Evolutionary conservation across 2,329 filamentous ascomycete genomes (phyloP).

Genomic region (Penicillium sp.): DNA sequence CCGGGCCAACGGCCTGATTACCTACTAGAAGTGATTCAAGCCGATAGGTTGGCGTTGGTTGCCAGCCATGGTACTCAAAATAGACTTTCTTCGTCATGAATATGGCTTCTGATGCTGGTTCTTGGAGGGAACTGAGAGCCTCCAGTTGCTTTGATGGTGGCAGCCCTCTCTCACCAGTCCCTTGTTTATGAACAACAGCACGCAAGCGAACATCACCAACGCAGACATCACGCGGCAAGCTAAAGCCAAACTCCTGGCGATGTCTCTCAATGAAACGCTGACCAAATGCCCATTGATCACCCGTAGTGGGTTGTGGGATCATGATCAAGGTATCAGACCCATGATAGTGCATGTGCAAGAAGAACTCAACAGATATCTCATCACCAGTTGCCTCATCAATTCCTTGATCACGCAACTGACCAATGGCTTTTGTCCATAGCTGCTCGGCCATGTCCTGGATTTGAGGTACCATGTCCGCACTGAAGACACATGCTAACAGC

Average conservation of each 20-base stretch:
- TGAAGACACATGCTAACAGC: neutral
- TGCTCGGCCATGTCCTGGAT: slow-evolving; percentile 56
- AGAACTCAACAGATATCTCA: slow-evolving; percentile 38
- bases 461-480: slow-evolving; percentile 67
- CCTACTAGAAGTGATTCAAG: slow-evolving; percentile 69
- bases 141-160: slow-evolving; percentile 70
- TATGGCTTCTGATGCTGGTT: slow-evolving; percentile 55
- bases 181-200: slow-evolving; percentile 66
- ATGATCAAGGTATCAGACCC: neutral
- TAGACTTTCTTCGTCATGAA: slow-evolving; percentile 67
- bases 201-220: slow-evolving; percentile 84
- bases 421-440: slow-evolving; percentile 45
- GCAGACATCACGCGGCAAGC: slow-evolving; percentile 76
- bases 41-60: slow-evolving; percentile 76
- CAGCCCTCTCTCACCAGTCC: slow-evolving; percentile 74
- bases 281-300: slow-evolving; percentile 75
- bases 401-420: slow-evolving; percentile 65
- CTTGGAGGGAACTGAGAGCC: slow-evolving; percentile 51
- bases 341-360: neutral
- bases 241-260: slow-evolving; percentile 89
- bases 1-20: slow-evolving; percentile 70
- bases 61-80: slow-evolving; percentile 70
- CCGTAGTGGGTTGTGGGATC: slow-evolving; percentile 27
- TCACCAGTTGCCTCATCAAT: slow-evolving; percentile 64
- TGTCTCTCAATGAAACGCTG: slow-evolving; percentile 75